phyloP scores from a whole-genome alignment of 2,329 filamentous ascomycete genomes.

The Immersiporthe knoxdaviesiana region DNA sequence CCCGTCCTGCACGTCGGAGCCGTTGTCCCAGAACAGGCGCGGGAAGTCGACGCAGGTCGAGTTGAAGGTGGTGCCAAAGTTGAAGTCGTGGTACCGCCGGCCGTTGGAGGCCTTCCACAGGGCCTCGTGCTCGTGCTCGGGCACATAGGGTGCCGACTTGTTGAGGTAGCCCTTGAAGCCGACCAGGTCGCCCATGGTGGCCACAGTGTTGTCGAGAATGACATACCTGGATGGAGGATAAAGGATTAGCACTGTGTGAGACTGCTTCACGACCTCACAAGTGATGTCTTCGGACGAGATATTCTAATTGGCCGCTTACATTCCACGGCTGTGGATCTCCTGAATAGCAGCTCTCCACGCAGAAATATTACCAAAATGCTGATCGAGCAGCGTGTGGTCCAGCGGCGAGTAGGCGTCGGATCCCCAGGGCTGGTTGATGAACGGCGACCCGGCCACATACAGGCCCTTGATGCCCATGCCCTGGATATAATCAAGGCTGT shows the following conservation, averaged over 20 bases:
- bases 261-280: no score
- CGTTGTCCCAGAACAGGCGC: slow-evolving; percentile 62
- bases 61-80: slow-evolving; percentile 55
- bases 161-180: slow-evolving; percentile 65
- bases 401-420: slow-evolving; percentile 61
- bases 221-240: slow-evolving; percentile 20
- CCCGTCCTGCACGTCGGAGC: slow-evolving; percentile 51
- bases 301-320: slow-evolving; percentile 62
- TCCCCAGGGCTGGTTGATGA: slow-evolving; percentile 68
- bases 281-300: no score
- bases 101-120: slow-evolving; percentile 52
- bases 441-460: slow-evolving; percentile 64
- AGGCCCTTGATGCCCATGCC: slow-evolving; percentile 67
- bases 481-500: slow-evolving; percentile 66
- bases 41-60: slow-evolving; percentile 56
- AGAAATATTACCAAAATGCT: slow-evolving; percentile 63
- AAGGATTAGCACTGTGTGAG: not conserved
- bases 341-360: slow-evolving; percentile 60
- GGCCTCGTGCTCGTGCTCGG: slow-evolving; percentile 56
- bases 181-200: slow-evolving; percentile 63
- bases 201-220: slow-evolving; percentile 67
- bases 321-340: slow-evolving; percentile 62
- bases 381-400: slow-evolving; percentile 65
- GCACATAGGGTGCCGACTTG: slow-evolving; percentile 55
- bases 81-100: slow-evolving; percentile 60